Evolutionary conservation across 2,329 filamentous ascomycete genomes (phyloP), one percentile per base, ranked within the genome.

Genomic region (Fusarium tricinctum): DNA sequence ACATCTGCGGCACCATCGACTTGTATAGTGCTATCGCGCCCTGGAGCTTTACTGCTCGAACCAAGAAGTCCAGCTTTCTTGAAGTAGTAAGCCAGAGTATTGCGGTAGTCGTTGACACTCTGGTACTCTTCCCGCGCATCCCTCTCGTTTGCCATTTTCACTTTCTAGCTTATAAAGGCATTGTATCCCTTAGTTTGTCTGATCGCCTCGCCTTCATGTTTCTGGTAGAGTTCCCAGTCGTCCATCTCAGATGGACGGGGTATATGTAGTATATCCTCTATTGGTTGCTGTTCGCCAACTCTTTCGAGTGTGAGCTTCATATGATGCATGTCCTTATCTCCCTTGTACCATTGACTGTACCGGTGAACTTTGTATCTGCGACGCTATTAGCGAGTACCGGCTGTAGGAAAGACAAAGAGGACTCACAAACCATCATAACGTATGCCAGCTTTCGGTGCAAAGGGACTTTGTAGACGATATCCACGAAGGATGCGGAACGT

Each of bases 381-480:
- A 14, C 2, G 6, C 8, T 15, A 42, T 70, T 38, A 72, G 62
- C 43, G 12, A 40, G 26, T 15, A 44, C 23, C 22, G 35, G 35
- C 12, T 12, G 20, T 28, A 7, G 17, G 9, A 9, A 17, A 15
- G 8, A 19, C 15, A 14, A 38, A 10, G 12, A 17, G 42, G 22
- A 39, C 85, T 75, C 77, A 88, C 85, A 87, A 67, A 50, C 87
- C 87, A 71, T 89, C 87, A 63, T 88, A 89, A 61, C 87, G 79
- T 28, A 89, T 72, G 3, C 87, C 87, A 3, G 79, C 84, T 35
- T 73, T 71, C 1, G 87, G 87, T 6, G 86, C 85, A 58, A 83
- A 79, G 2, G 81, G 78, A 56, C 86, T 88, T 64, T 81, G 81
- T 20, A 89, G 78, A 32, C 75, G 76, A 62, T 84, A 77, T 4